A percentile compares a stretch with the other conserved stretches of the same genome.
Conservation (phyloP, 2,329 filamentous ascomycete species). For the Tolypocladium paradoxum region DNA sequence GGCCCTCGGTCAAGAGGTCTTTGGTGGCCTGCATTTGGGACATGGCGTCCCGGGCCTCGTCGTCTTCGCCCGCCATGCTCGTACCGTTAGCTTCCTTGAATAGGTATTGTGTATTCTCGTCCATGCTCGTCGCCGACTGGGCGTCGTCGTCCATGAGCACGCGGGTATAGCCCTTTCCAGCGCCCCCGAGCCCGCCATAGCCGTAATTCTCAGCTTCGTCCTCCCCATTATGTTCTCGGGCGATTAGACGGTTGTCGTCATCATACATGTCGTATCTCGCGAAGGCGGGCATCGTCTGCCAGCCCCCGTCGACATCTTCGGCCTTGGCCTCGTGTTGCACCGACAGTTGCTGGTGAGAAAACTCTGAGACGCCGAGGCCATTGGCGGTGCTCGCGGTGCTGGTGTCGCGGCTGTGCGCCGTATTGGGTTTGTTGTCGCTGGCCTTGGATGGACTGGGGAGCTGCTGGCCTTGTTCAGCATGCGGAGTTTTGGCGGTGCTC, state of each 20-base stretch:
- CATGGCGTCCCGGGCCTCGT: constrained; percentile 74
- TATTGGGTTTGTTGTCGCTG: constrained; percentile 4
- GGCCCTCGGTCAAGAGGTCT: constrained; percentile 85
- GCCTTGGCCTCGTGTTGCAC: constrained; percentile 43
- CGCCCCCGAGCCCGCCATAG: constrained; percentile 73
- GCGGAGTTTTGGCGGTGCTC: neutral
- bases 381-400: constrained; percentile 25
- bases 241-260: constrained; percentile 80
- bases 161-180: constrained; percentile 88
- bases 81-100: constrained; percentile 65
- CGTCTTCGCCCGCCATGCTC: constrained; percentile 59
- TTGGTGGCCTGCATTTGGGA: constrained; percentile 94
- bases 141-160: constrained; percentile 94
- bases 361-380: constrained; percentile 54
- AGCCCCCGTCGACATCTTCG: constrained; percentile 53
- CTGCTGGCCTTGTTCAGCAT: constrained; percentile 3
- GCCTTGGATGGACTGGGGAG: constrained; percentile 6
- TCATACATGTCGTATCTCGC: constrained; percentile 93
- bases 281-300: constrained; percentile 92
- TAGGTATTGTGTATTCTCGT: constrained; percentile 92
- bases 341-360: constrained; percentile 76
- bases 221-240: constrained; percentile 66
- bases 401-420: constrained; percentile 23
- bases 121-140: constrained; percentile 87
- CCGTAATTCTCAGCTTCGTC: constrained; percentile 55